Evolutionary conservation across 2,329 filamentous ascomycete species (phyloP).

Genomic region (Diaporthe sp.): DNA sequence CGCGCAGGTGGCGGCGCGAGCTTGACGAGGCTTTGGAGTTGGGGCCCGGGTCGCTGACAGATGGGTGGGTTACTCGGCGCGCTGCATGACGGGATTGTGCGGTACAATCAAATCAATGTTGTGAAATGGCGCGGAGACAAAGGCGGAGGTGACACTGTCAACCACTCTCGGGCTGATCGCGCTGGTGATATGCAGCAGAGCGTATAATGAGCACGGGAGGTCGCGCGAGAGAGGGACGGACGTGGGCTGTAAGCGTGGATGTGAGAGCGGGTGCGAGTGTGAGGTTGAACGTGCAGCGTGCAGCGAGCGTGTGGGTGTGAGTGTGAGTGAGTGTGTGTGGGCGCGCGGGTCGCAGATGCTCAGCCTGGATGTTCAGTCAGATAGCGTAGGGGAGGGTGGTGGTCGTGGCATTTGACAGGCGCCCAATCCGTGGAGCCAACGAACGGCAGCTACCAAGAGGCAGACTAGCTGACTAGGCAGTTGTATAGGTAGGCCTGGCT

Average conservation of each 20-base stretch:
- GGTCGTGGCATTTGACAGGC: constrained; percentile 35
- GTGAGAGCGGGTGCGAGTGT: constrained; percentile 9
- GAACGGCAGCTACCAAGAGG: constrained; percentile 18
- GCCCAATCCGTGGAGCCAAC: constrained; percentile 22
- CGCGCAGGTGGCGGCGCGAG: constrained; percentile 17
- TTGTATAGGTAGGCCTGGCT: not conserved
- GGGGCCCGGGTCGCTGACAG: constrained; percentile 4
- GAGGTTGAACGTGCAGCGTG: constrained; percentile 1
- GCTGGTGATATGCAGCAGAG: constrained; percentile 3
- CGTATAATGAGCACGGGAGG: not conserved
- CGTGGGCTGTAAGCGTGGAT: not conserved
- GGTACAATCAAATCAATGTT: constrained; percentile 5
- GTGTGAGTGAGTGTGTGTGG: not conserved
- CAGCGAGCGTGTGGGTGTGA: not conserved
- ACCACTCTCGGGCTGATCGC: not conserved
- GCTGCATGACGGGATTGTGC: constrained; percentile 9
- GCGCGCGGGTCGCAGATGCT: constrained; percentile 20
- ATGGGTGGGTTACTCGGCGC: constrained; percentile 21
- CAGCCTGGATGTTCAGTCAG: constrained; percentile 12
- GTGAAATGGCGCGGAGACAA: constrained; percentile 2
- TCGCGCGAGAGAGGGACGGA: not conserved
- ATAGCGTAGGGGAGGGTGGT: constrained; percentile 1
- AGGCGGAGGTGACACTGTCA: not conserved
- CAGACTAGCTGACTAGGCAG: not conserved
- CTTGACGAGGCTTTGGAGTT: constrained; percentile 6